Base-by-base conservation (phyloP, 106 monocot genomes). In the Chionographis japonica region DNA sequence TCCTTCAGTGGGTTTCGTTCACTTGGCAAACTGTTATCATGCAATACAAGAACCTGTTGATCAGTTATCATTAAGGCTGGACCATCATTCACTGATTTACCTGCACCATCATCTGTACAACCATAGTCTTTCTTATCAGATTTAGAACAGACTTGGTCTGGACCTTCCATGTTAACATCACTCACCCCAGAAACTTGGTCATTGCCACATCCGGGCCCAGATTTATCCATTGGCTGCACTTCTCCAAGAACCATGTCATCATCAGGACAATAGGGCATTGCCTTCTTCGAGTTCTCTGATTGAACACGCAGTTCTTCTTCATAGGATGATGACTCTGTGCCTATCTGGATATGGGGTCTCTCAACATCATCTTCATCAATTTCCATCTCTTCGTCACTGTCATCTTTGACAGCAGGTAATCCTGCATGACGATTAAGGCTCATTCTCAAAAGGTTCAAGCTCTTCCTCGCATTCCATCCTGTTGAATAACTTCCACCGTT, bases 331-430 rank as follows among this genome's bases (percentile, higher is more conserved):
- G 69, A 49, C 39, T 36, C 64, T 3, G 11, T 2, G 49, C 38
- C 19, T 51, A 62, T 46, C 19, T 80, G 75, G 37, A 60, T 40
- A 61, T 6, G 61, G 6, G 81, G 88, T 58, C 58, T 80, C 72
- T 93, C 88, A 42, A 79, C 77, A 78, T 87, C 92, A 61, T 82
- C 83, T 36, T 93, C 90, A 68, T 83, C 85, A 67, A 90, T 93
- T 74, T 99, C 98, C 98, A 99, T 92, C 64, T 93, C 98, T 69
- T 85, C 98, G 76, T 93, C 97, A 78, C 75, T 85, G 46, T 98
- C 97, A 66, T 86, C 79, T 56, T 84, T 75, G 14, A 75, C 68
- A 55, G 57, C 46, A 37, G 84, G 78, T 42, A 85, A 75, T 60
- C 65, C 71, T 70, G 71, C 74, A 76, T 89, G 79, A 79, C 72